Evolutionary conservation across 805 yeast genomes (phyloP).

Genomic region (Candida ortonii): DNA sequence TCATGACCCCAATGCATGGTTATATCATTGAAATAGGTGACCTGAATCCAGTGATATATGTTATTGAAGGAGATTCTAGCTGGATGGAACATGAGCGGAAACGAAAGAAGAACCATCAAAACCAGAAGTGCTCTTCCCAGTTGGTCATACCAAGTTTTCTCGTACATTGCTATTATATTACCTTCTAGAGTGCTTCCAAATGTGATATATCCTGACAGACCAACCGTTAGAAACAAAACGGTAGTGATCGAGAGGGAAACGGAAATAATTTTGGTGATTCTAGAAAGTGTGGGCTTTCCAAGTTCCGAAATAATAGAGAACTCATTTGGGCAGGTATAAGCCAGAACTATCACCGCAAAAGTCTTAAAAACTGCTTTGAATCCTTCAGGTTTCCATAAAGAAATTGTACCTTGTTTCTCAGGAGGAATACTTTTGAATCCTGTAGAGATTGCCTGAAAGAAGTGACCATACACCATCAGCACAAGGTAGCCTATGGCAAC

Average conservation of each 20-base stretch:
- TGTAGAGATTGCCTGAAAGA: conserved; percentile 28
- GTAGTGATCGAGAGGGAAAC: conserved; percentile 54
- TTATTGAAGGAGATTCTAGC: conserved; percentile 72
- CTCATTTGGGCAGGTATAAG: conserved; percentile 80
- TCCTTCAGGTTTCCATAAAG: conserved; percentile 41
- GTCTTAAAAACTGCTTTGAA: conserved; percentile 51
- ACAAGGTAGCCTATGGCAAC: conserved; percentile 63
- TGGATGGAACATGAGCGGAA: conserved; percentile 80
- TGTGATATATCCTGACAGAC: conserved; percentile 66
- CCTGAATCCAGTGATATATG: conserved; percentile 46
- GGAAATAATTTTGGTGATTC: conserved; percentile 43
- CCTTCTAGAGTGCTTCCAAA: conserved; percentile 67
- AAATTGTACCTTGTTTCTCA: conserved; percentile 41
- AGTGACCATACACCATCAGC: conserved; percentile 51
- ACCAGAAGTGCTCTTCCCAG: conserved; percentile 62
- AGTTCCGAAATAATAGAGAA: conserved; percentile 74
- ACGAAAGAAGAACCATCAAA: conserved; percentile 71
- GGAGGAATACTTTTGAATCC: conserved; percentile 41
- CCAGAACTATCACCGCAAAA: conserved; percentile 73
- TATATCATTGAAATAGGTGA: conserved; percentile 1
- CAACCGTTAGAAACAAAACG: conserved; percentile 58
- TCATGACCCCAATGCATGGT: too few relatives aligned
- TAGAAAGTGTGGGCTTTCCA: conserved; percentile 48
- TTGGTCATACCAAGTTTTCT: conserved; percentile 45
- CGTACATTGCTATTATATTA: conserved; percentile 68